Percentiles rank a stretch among this genome's conserved stretches.
Evolutionary conservation across 148 eudicot genomes (phyloP).

Genomic region (Gaultheria prostrata): DNA sequence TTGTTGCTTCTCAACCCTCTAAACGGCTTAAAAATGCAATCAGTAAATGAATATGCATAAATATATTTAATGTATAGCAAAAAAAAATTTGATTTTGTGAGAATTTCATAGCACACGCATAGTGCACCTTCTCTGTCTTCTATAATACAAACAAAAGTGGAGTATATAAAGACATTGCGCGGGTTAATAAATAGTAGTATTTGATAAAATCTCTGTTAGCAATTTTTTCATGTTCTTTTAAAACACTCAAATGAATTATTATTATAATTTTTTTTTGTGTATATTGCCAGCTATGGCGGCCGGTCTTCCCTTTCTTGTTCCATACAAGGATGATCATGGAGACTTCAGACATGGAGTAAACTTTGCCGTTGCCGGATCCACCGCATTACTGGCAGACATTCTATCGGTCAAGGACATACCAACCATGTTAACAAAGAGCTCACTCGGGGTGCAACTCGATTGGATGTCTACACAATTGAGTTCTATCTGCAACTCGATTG

Average conservation of each 20-base stretch:
- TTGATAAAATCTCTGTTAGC: too few relatives aligned
- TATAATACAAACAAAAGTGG: too few relatives aligned
- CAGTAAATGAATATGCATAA: too few relatives aligned
- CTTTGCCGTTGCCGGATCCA: neutral
- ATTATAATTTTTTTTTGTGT: neutral
- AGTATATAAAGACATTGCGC: too few relatives aligned
- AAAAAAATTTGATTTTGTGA: too few relatives aligned
- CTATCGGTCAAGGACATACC: neutral
- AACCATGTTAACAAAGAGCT: neutral
- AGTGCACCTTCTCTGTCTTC: too few relatives aligned
- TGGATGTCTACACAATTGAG: neutral
- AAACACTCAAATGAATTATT: too few relatives aligned
- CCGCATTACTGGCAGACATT: neutral
- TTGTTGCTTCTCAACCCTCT: neutral
- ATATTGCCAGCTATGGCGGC: neutral
- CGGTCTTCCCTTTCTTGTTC: neutral
- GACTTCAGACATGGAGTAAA: neutral
- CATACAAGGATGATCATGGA: neutral
- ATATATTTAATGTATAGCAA: too few relatives aligned
- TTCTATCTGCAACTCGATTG: neutral
- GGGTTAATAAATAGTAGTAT: too few relatives aligned
- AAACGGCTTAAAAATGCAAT: neutral
- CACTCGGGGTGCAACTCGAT: constrained; percentile 1
- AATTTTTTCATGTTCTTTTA: too few relatives aligned
- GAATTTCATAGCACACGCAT: too few relatives aligned